Percentiles rank a stretch among this genome's conserved stretches.
These are phyloP conservation scores for Candida nanaspora DNA, from an alignment of 805 yeast genomes.

Conservation along the genomic window DNA sequence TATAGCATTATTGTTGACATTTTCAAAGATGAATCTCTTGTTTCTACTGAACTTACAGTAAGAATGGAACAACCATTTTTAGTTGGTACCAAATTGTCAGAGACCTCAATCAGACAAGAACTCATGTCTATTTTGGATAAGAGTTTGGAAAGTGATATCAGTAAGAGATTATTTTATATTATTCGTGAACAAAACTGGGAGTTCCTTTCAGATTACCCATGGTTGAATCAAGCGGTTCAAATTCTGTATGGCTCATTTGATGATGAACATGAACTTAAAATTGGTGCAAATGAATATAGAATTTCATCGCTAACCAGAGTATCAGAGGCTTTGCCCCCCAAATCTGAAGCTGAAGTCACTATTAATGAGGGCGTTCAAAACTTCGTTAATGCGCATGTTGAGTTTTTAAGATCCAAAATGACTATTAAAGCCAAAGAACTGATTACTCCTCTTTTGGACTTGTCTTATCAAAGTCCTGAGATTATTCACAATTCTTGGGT, in stretches of 20 bases:
- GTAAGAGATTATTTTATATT: constrained; percentile 76
- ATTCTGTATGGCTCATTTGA: constrained; percentile 75
- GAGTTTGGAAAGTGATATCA: constrained; percentile 71
- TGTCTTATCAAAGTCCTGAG: constrained; percentile 75
- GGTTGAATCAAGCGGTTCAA: constrained; percentile 93
- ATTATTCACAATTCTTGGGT: constrained; percentile 83
- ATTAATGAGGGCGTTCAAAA: constrained; percentile 10
- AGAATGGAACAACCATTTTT: constrained; percentile 95
- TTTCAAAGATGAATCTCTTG: constrained; percentile 70
- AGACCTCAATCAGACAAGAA: constrained; percentile 64
- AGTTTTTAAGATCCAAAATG: constrained; percentile 16
- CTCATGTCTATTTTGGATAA: constrained; percentile 74
- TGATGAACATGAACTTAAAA: constrained; percentile 34
- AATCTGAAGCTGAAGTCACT: constrained; percentile 7
- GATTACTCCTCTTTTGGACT: constrained; percentile 64
- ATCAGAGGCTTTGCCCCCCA: constrained; percentile 23
- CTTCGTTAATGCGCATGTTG: constrained; percentile 16
- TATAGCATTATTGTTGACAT: constrained; percentile 83
- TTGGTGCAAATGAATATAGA: constrained; percentile 41
- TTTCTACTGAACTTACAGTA: constrained; percentile 83
- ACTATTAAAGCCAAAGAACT: constrained; percentile 51
- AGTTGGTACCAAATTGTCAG: constrained; percentile 83
- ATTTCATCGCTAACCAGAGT: constrained; percentile 47
- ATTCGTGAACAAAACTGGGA: constrained; percentile 98
- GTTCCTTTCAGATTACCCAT: constrained; percentile 81